Conservation (phyloP, 2,329 filamentous ascomycete genomes). For the Pezicula carpinea region DNA sequence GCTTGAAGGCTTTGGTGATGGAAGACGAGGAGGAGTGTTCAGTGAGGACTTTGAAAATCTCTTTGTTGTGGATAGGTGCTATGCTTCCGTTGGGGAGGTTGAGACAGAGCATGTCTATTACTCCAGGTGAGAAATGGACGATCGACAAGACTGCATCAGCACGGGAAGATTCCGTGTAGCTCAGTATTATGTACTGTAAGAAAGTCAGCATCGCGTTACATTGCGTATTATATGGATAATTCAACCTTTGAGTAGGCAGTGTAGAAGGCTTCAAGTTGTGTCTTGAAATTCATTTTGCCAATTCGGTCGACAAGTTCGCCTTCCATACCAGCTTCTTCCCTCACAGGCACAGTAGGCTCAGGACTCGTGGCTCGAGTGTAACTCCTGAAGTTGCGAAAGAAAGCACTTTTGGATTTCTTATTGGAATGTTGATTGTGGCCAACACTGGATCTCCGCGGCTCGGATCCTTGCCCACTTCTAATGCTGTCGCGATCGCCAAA, state of each 20-base stretch:
- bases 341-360: slow-evolving; percentile 2
- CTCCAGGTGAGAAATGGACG: slow-evolving; percentile 41
- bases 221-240: background rate
- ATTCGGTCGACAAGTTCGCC: slow-evolving; percentile 32
- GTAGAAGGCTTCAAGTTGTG: slow-evolving; percentile 37
- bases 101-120: slow-evolving; percentile 43
- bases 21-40: slow-evolving; percentile 27
- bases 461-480: slow-evolving; percentile 9
- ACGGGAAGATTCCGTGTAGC: slow-evolving; percentile 20
- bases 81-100: slow-evolving; percentile 27
- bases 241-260: slow-evolving; percentile 38
- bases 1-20: slow-evolving; percentile 39
- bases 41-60: slow-evolving; percentile 51
- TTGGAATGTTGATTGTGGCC: background rate
- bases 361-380: slow-evolving; percentile 9
- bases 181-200: slow-evolving; percentile 34
- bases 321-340: slow-evolving; percentile 35
- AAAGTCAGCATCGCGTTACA: background rate
- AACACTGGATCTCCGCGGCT: slow-evolving; percentile 4
- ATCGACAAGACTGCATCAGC: slow-evolving; percentile 31
- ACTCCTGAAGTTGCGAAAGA: slow-evolving; percentile 24
- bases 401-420: slow-evolving; percentile 13
- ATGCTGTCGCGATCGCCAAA: slow-evolving; percentile 17
- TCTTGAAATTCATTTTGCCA: slow-evolving; percentile 30
- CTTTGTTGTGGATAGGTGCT: slow-evolving; percentile 38